These are phyloP conservation scores for Tetrapisispora fleetii DNA, from an alignment of 805 yeast genomes.

Conservation along the genomic window DNA sequence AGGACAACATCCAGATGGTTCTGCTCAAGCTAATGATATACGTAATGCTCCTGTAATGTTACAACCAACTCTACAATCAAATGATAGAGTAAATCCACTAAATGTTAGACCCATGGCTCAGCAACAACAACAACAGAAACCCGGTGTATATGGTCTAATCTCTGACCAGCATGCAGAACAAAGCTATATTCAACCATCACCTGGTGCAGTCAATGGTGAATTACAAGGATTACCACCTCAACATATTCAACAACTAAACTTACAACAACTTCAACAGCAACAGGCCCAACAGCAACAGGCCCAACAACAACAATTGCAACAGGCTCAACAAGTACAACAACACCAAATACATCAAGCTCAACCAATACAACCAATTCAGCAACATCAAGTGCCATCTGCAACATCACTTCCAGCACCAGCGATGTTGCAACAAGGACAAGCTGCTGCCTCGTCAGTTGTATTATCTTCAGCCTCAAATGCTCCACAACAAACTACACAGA, in stretches of 20 bases:
- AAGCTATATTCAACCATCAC: conserved; percentile 4
- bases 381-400: conserved; percentile 1
- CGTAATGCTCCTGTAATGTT: conserved; percentile 20
- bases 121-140: conserved; percentile 4
- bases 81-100: conserved; percentile 24
- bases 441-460: neutral
- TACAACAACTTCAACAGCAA: conserved; percentile 4
- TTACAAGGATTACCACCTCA: conserved; percentile 1
- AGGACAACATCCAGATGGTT: conserved; percentile 17
- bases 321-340: neutral
- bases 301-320: conserved; percentile 2
- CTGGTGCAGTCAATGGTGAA: conserved; percentile 1
- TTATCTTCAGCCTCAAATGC: neutral
- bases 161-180: conserved; percentile 1
- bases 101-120: conserved; percentile 18
- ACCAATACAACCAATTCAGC: conserved; percentile 1
- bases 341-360: conserved; percentile 4
- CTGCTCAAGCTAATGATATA: conserved; percentile 5
- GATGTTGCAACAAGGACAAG: neutral
- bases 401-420: neutral
- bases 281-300: conserved; percentile 1
- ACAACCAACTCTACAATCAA: conserved; percentile 26
- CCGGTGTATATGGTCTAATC: neutral
- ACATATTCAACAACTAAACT: conserved; percentile 2
- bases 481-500: neutral